phyloP scores from a whole-genome alignment of 2,329 filamentous ascomycete genomes.

The Macrophomina pseudophaseolina region DNA sequence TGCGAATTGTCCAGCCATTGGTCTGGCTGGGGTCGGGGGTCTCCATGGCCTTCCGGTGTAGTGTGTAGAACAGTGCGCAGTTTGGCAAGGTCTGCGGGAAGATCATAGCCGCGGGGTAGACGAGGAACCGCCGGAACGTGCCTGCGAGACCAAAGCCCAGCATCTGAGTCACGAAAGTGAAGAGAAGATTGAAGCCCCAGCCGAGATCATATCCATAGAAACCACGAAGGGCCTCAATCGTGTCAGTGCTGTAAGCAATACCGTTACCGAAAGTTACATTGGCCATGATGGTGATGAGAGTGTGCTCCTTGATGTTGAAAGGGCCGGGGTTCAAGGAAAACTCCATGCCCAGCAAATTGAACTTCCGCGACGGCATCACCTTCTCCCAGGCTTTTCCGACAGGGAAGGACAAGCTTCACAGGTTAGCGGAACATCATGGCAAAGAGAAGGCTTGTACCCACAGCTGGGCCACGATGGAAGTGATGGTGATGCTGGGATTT shows the following conservation, averaged over 20 bases:
- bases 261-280: constrained; percentile 55
- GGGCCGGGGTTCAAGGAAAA: constrained; percentile 56
- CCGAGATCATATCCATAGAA: constrained; percentile 55
- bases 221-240: constrained; percentile 22
- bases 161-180: constrained; percentile 24
- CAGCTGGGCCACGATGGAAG: constrained; percentile 46
- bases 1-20: constrained; percentile 34
- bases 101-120: constrained; percentile 37
- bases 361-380: constrained; percentile 55
- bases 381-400: constrained; percentile 52
- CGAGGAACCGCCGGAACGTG: constrained; percentile 32
- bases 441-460: not conserved
- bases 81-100: constrained; percentile 34
- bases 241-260: constrained; percentile 64
- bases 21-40: constrained; percentile 27
- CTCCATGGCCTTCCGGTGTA: constrained; percentile 29
- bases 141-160: constrained; percentile 35
- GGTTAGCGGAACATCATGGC: not conserved
- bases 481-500: constrained; percentile 31
- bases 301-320: constrained; percentile 68
- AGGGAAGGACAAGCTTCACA: constrained; percentile 14
- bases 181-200: constrained; percentile 43
- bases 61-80: constrained; percentile 34
- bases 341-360: constrained; percentile 1
- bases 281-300: constrained; percentile 67